Evolutionary conservation across 768 basidiomycete genomes (phyloP).

Genomic region (Trametes cubensis): DNA sequence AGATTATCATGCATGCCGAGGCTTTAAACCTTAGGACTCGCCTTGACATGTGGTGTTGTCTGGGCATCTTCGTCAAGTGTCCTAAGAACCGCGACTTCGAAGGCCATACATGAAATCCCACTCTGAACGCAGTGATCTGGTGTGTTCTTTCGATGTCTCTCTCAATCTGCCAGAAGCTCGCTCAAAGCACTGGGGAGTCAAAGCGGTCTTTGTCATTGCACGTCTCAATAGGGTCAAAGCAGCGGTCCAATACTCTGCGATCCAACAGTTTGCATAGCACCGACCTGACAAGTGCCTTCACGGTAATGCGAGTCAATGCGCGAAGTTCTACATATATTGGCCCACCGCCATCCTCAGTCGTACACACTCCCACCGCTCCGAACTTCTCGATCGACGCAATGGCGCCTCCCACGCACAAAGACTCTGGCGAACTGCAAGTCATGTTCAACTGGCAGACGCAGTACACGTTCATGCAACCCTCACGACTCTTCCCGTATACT

Average conservation of each 20-base stretch:
- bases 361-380: background rate
- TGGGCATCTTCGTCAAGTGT: background rate
- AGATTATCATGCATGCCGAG: too few relatives aligned
- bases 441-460: background rate
- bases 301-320: background rate
- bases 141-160: too few relatives aligned
- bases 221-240: background rate
- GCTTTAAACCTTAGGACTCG: too few relatives aligned
- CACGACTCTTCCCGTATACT: background rate
- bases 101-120: too few relatives aligned
- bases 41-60: too few relatives aligned
- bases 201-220: too few relatives aligned
- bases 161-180: too few relatives aligned
- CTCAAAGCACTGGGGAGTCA: too few relatives aligned
- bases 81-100: background rate
- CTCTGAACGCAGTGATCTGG: too few relatives aligned
- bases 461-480: constrained; percentile 7
- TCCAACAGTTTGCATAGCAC: background rate
- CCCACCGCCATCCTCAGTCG: background rate
- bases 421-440: background rate
- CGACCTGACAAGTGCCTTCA: background rate
- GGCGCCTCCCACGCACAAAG: background rate
- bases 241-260: background rate
- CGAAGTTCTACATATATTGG: background rate
- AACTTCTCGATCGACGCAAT: background rate